Conservation (phyloP, 148 eudicot species). For the Pharnaceum exiguum region DNA sequence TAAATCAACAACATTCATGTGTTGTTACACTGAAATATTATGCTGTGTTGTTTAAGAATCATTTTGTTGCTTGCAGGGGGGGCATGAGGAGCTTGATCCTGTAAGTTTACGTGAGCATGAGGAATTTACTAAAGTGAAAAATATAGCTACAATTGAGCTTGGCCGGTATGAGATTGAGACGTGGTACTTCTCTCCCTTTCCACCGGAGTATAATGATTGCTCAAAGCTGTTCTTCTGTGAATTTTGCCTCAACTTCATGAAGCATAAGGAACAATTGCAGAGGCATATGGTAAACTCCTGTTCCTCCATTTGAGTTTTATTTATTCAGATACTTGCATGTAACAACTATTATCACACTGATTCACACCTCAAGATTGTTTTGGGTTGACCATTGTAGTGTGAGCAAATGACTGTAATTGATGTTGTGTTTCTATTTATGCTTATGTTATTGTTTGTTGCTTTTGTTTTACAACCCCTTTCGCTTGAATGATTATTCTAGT, state of each 20-base stretch:
- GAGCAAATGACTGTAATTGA: no score
- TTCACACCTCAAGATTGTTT: no score
- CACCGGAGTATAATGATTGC: conserved; percentile 94
- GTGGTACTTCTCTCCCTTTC: conserved; percentile 99
- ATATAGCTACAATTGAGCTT: conserved; percentile 90
- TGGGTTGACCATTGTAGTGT: no score
- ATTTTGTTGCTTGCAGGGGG: conserved; percentile 34
- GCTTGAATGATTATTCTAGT: no score
- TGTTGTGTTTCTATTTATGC: no score
- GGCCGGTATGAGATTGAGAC: conserved; percentile 99
- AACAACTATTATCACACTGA: no score
- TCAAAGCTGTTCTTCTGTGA: conserved; percentile 94
- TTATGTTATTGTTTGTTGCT: no score
- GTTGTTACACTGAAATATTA: background rate
- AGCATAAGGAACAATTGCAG: conserved; percentile 87
- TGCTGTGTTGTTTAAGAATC: background rate
- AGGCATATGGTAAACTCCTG: conserved; percentile 89
- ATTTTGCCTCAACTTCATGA: conserved; percentile 97
- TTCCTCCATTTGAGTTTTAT: background rate
- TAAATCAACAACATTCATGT: no score
- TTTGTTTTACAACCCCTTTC: no score
- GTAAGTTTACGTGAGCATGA: conserved; percentile 99
- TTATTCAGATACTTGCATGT: no score
- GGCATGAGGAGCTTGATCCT: conserved; percentile 98
- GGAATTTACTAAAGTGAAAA: conserved; percentile 96